A percentile compares a stretch with the other conserved stretches of the same genome.
Conservation (phyloP, 2,329 filamentous ascomycete species). For the Pseudocercospora musae region DNA sequence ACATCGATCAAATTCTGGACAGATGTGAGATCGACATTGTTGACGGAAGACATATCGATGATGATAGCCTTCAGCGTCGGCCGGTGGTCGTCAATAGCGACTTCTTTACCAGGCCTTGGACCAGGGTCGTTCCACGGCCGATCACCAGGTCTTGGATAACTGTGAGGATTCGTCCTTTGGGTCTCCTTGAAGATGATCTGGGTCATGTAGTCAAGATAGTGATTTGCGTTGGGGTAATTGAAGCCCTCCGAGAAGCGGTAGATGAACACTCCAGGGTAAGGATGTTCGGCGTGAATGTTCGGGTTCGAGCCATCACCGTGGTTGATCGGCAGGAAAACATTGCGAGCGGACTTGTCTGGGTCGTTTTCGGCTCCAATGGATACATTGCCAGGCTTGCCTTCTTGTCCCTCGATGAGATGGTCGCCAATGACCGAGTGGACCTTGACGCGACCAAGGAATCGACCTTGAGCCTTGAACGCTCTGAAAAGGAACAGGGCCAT, state of each 20-base stretch:
- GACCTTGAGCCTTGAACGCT: slow-evolving; percentile 75
- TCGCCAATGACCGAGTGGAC: slow-evolving; percentile 82
- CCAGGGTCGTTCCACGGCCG: slow-evolving; percentile 95
- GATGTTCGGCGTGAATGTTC: slow-evolving; percentile 70
- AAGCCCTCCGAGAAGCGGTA: slow-evolving; percentile 93
- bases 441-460: slow-evolving; percentile 77
- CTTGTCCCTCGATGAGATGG: slow-evolving; percentile 63
- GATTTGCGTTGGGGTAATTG: slow-evolving; percentile 91
- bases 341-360: slow-evolving; percentile 57
- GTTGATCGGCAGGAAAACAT: slow-evolving; percentile 81
- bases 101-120: slow-evolving; percentile 55
- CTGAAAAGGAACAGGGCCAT: slow-evolving; percentile 77
- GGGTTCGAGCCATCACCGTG: slow-evolving; percentile 92
- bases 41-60: slow-evolving; percentile 88
- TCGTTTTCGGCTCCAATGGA: slow-evolving; percentile 36
- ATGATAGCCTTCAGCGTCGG: slow-evolving; percentile 85
- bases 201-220: slow-evolving; percentile 71
- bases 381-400: slow-evolving; percentile 36
- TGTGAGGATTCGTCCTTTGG: slow-evolving; percentile 68
- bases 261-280: slow-evolving; percentile 91
- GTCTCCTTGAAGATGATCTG: slow-evolving; percentile 56
- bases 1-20: slow-evolving; percentile 91
- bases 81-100: slow-evolving; percentile 48
- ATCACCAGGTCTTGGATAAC: slow-evolving; percentile 61
- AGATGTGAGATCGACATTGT: slow-evolving; percentile 90